phyloP scores from a whole-genome alignment of 2,329 filamentous ascomycete species.

The Nannizzia gypsea region DNA sequence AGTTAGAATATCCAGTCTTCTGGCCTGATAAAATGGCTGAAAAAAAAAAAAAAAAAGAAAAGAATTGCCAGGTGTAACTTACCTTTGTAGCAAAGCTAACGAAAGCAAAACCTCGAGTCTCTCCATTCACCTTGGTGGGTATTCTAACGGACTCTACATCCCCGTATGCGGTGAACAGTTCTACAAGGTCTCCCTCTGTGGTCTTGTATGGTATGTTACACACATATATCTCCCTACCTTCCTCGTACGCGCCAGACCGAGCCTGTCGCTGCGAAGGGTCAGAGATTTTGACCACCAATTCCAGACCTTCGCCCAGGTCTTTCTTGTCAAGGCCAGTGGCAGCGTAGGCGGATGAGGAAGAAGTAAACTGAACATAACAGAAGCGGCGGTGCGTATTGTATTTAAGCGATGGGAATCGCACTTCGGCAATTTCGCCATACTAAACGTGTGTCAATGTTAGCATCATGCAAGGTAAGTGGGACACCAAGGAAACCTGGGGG shows the following conservation, averaged over 20 bases:
- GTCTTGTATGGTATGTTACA: constrained; percentile 53
- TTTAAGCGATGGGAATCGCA: constrained; percentile 85
- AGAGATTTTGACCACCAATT: constrained; percentile 68
- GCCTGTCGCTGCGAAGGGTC: constrained; percentile 67
- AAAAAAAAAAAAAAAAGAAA: not conserved
- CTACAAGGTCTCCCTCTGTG: constrained; percentile 56
- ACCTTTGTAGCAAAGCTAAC: constrained; percentile 60
- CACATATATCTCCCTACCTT: constrained; percentile 76
- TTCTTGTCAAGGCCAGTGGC: constrained; percentile 64
- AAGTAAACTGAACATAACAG: constrained; percentile 86
- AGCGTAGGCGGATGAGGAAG: constrained; percentile 52
- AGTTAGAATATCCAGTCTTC: constrained; percentile 11
- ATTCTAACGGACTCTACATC: constrained; percentile 61
- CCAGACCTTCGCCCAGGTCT: constrained; percentile 54
- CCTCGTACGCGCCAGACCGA: constrained; percentile 68
- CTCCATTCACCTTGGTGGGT: constrained; percentile 54
- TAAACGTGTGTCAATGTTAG: constrained; percentile 15
- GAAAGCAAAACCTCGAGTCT: constrained; percentile 67
- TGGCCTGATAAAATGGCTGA: not conserved
- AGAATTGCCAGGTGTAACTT: constrained; percentile 6
- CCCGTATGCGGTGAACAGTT: constrained; percentile 64
- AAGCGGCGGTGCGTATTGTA: constrained; percentile 81
- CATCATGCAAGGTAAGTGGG: not conserved
- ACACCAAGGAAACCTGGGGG: not conserved
- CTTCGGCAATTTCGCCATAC: constrained; percentile 70